A percentile compares a stretch with the other conserved stretches of the same genome.
Conservation (phyloP, 2,329 filamentous ascomycete genomes). For the Clathrospora elynae region DNA sequence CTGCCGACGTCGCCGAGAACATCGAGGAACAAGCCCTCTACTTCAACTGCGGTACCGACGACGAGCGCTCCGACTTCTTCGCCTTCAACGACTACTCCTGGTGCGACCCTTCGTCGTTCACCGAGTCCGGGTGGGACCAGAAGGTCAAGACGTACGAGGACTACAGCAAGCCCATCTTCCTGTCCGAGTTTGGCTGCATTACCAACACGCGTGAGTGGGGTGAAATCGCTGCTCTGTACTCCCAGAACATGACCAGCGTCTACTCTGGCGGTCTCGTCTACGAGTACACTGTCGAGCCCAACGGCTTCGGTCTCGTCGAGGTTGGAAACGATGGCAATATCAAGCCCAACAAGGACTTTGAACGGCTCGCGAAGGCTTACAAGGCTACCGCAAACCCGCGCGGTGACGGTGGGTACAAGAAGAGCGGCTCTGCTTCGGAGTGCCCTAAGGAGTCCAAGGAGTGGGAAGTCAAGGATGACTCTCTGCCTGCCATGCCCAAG, state of each 20-base stretch:
- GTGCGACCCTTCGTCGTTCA: slow-evolving; percentile 64
- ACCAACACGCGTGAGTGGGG: slow-evolving; percentile 80
- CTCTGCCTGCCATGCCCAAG: slow-evolving; percentile 62
- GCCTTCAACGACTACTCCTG: slow-evolving; percentile 90
- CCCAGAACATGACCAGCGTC: slow-evolving; percentile 77
- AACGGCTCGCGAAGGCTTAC: slow-evolving; percentile 59
- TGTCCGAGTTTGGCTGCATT: slow-evolving; percentile 92
- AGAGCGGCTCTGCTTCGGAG: slow-evolving; percentile 56
- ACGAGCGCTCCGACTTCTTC: slow-evolving; percentile 86
- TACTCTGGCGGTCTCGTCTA: slow-evolving; percentile 97
- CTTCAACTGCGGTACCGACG: slow-evolving; percentile 90
- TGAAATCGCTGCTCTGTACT: slow-evolving; percentile 81
- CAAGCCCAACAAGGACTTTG: slow-evolving; percentile 67
- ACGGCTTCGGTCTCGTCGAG: slow-evolving; percentile 78
- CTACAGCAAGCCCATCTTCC: slow-evolving; percentile 65
- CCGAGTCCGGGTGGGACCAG: slow-evolving; percentile 73
- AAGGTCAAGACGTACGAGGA: slow-evolving; percentile 46
- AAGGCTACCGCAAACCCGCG: slow-evolving; percentile 56
- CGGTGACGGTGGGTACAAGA: slow-evolving; percentile 64
- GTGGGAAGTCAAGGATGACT: slow-evolving; percentile 60
- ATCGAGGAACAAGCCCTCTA: slow-evolving; percentile 84
- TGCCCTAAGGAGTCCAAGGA: slow-evolving; percentile 60
- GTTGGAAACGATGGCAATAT: slow-evolving; percentile 61
- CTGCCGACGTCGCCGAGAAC: slow-evolving; percentile 83
- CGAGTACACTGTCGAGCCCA: slow-evolving; percentile 74